Base-by-base conservation (phyloP, 495 filamentous ascomycete species). In the Penicillium flavigenum region DNA sequence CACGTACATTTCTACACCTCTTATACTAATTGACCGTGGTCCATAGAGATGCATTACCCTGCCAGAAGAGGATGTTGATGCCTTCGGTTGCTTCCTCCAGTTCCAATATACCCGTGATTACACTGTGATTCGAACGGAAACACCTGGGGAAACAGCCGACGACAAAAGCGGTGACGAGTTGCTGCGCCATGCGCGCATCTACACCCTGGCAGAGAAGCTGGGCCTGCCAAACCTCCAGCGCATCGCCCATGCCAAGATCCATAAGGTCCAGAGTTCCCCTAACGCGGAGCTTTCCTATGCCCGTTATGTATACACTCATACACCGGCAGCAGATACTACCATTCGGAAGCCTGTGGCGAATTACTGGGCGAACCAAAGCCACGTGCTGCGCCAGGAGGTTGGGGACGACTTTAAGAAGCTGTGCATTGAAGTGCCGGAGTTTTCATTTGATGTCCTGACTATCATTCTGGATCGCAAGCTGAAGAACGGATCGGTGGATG, bases 21-120 rank as follows among this genome's bases (percentile, higher is more conserved):
- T 27, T 17, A n/a, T 45, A 46, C 51, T 60, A 49, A 60, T 32
- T 47, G 1, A 24, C 16, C 24, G 11, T 45, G 48, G 22, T 57
- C 43, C 10, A 75, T 59, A 83, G 69, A 86, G 84, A 52, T 76
- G 82, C 50, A 85, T 96, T 61, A 73, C 86, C 38, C 86, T 96
- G 34, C 68, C 79, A 0, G 75, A 79, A 59, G 88, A 91, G 59
- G 82, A 93, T 62, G 73, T 94, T 27, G 88, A 92, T 58, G 89
- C 92, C 34, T 86, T 92, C 55, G 86, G 89, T 32, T 92, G 85
- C 73, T 91, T 96, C 65, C 83, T 98, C 63, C 88, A 96, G 75
- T 98, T 87, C 73, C 84, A 95, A 31, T 98, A 98, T 74, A 96
- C 90, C 2, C 84, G 83, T 70, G 90, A 98, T 69, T 96, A 96